A percentile compares a stretch with the other conserved stretches of the same genome.
Conservation (phyloP, 768 basidiomycete species). For the Naganishia antarctica region DNA sequence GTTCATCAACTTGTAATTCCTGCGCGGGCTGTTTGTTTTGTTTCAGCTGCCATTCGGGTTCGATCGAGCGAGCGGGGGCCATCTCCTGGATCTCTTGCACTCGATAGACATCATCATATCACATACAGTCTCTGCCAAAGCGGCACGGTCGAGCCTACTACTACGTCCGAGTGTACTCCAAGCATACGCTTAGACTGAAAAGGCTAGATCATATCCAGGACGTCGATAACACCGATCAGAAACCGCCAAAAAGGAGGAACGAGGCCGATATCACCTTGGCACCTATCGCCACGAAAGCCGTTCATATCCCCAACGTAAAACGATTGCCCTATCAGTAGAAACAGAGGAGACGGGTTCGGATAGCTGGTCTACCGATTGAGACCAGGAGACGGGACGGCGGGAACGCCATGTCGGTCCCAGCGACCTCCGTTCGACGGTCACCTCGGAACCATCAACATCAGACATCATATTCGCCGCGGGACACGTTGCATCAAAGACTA, state of each 20-base stretch:
- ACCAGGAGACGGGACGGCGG: background rate
- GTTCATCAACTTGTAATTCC: background rate
- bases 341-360: too few species aligned
- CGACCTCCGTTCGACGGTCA: constrained; percentile 20
- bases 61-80: constrained; percentile 4
- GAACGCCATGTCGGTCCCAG: constrained; percentile 1
- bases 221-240: background rate
- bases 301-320: too few species aligned
- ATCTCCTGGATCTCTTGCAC: too few species aligned
- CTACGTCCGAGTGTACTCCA: background rate
- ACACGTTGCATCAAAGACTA: constrained; percentile 13
- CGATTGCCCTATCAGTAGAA: too few species aligned
- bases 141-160: too few species aligned
- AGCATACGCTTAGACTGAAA: background rate
- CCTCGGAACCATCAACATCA: constrained; percentile 26
- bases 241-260: background rate
- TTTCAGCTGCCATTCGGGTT: background rate
- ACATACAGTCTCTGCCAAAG: too few species aligned
- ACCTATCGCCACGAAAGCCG: too few species aligned
- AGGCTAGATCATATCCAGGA: constrained; percentile 13
- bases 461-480: constrained; percentile 6
- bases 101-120: too few species aligned
- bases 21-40: constrained; percentile 18
- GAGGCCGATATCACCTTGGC: too few species aligned
- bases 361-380: too few species aligned